Conservation (phyloP, 2,329 filamentous ascomycete genomes). For the Mycosphaerella arachidis region DNA sequence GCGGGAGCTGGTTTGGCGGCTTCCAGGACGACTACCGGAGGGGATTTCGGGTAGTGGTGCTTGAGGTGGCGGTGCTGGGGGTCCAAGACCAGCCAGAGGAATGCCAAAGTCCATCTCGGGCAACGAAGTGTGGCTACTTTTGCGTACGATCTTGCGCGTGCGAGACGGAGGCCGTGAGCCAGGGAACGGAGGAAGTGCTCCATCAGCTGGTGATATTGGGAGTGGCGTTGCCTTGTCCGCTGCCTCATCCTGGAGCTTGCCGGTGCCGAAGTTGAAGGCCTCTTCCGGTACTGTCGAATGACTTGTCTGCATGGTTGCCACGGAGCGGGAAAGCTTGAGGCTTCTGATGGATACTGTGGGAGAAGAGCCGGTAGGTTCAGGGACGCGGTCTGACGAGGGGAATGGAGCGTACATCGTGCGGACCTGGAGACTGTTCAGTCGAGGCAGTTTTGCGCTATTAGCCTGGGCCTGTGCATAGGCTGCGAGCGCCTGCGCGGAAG, state of each 20-base stretch:
- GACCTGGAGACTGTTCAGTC: slow-evolving; percentile 44
- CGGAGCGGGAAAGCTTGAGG: slow-evolving; percentile 28
- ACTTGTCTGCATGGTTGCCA: slow-evolving; percentile 11
- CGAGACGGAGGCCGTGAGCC: slow-evolving; percentile 26
- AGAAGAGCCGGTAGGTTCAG: slow-evolving; percentile 23
- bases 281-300: slow-evolving; percentile 1
- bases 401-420: slow-evolving; percentile 42
- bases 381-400: slow-evolving; percentile 31
- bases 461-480: not conserved
- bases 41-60: slow-evolving; percentile 39
- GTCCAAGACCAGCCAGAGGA: slow-evolving; percentile 39
- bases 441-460: slow-evolving; percentile 29
- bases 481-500: slow-evolving; percentile 9
- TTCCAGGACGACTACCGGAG: slow-evolving; percentile 7
- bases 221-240: slow-evolving; percentile 17
- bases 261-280: slow-evolving; percentile 8
- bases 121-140: slow-evolving; percentile 22
- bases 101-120: slow-evolving; percentile 33
- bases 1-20: not conserved
- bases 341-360: slow-evolving; percentile 29
- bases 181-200: not conserved
- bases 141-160: slow-evolving; percentile 1
- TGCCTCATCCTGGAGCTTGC: slow-evolving; percentile 11
- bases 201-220: not conserved
- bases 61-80: slow-evolving; percentile 44